These are phyloP conservation scores for Straminergon stramineum DNA, from an alignment of 225 moss, liverwort and hornwort genomes.

Conservation along the genomic window DNA sequence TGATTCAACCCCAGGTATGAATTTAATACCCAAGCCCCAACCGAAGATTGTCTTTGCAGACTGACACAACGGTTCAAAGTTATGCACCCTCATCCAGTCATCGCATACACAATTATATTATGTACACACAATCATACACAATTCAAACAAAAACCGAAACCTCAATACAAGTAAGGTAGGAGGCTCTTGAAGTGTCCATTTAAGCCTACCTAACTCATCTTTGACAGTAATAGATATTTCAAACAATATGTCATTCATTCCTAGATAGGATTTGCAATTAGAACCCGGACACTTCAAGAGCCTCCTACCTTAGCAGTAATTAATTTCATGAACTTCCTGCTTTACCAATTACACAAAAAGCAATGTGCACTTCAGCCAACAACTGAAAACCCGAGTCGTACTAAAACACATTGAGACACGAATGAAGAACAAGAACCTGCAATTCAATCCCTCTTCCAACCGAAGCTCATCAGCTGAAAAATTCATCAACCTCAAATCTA, in stretches of 20 bases:
- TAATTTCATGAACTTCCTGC: background rate
- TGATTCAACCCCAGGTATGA: background rate
- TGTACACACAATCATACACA: background rate
- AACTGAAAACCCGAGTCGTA: background rate
- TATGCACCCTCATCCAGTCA: background rate
- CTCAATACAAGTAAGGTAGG: background rate
- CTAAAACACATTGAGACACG: background rate
- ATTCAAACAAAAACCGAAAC: background rate
- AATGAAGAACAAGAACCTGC: background rate
- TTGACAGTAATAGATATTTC: too few species aligned
- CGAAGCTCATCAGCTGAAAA: background rate
- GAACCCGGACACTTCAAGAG: too few species aligned
- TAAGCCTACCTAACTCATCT: too few species aligned
- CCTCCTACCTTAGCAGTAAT: background rate
- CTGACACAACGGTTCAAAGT: background rate
- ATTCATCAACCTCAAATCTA: background rate
- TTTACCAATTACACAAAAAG: background rate
- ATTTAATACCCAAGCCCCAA: background rate
- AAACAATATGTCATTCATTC: too few species aligned
- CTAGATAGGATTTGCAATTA: too few species aligned
- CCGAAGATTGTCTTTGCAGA: background rate
- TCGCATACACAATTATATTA: background rate
- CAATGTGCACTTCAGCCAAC: background rate
- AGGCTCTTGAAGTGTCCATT: too few species aligned
- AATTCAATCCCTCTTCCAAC: background rate